Conservation (phyloP, 768 basidiomycete species). For the Pleurotus sapidus region DNA sequence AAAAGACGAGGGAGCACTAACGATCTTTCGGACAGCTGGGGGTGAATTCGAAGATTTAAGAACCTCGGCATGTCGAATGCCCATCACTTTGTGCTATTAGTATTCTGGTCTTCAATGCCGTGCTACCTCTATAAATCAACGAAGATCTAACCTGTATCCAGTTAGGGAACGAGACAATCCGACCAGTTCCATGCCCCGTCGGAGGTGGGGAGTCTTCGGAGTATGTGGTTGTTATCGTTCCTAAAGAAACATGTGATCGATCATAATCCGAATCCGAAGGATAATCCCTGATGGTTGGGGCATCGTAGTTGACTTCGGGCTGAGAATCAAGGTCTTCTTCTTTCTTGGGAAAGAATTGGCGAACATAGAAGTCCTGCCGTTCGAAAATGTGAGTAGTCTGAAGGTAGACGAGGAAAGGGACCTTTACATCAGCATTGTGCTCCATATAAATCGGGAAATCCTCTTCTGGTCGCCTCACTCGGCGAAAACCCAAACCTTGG, state of each 20-base stretch:
- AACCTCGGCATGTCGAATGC: background rate
- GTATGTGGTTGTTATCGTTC: background rate
- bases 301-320: background rate
- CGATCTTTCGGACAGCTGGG: background rate
- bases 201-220: background rate
- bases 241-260: background rate
- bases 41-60: background rate
- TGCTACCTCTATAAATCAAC: background rate
- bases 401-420: too few species aligned
- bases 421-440: too few species aligned
- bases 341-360: background rate
- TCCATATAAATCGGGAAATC: slow-evolving; percentile 3
- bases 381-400: background rate
- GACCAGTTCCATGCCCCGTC: background rate
- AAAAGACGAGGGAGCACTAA: background rate
- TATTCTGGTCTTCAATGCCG: background rate
- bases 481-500: slow-evolving; percentile 10
- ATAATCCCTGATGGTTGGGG: background rate
- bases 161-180: background rate
- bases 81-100: background rate
- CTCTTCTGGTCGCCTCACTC: background rate
- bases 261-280: background rate
- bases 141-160: background rate
- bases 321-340: background rate
- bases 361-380: background rate